Evolutionary conservation across 2,329 filamentous ascomycete genomes (phyloP).

Genomic region (Pseudopithomyces chartarum): DNA sequence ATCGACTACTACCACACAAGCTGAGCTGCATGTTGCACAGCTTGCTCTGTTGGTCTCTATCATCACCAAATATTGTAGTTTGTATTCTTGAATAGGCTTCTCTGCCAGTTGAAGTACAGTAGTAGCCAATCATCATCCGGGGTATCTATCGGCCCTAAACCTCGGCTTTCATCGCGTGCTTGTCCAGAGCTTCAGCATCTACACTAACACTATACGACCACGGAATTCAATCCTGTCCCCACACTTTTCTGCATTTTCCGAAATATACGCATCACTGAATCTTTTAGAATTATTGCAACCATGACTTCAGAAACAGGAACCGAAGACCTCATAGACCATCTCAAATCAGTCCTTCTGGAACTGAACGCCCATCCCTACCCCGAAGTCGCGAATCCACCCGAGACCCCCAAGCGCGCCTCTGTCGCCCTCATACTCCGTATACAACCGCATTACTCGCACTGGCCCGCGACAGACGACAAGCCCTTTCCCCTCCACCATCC

Average conservation of each 20-base stretch:
- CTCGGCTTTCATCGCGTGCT: slow-evolving; percentile 19
- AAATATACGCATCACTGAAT: background rate
- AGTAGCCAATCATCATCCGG: slow-evolving; percentile 19
- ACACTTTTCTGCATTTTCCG: background rate
- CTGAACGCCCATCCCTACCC: slow-evolving; percentile 55
- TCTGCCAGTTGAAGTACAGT: background rate
- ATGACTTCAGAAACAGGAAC: slow-evolving; percentile 26
- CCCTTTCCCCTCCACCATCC: slow-evolving; percentile 18
- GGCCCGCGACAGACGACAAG: slow-evolving; percentile 47
- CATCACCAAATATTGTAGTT: background rate
- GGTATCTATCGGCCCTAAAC: slow-evolving; percentile 8
- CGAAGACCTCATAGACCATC: slow-evolving; percentile 44
- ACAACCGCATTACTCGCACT: slow-evolving; percentile 61
- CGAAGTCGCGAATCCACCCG: slow-evolving; percentile 54
- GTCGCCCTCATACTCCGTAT: slow-evolving; percentile 69
- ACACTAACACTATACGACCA: background rate
- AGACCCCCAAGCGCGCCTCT: slow-evolving; percentile 64
- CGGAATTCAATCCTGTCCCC: background rate
- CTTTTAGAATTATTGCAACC: background rate
- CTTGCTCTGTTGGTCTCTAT: background rate
- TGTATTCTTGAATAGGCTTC: background rate
- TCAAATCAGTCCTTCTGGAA: slow-evolving; percentile 49
- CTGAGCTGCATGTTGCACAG: background rate
- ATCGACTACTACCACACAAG: too few relatives aligned
- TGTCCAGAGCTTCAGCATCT: background rate